Evolutionary conservation across 2,329 filamentous ascomycete species (phyloP), one percentile per base, ranked within the genome.

Genomic region (Aspergillus hortae): DNA sequence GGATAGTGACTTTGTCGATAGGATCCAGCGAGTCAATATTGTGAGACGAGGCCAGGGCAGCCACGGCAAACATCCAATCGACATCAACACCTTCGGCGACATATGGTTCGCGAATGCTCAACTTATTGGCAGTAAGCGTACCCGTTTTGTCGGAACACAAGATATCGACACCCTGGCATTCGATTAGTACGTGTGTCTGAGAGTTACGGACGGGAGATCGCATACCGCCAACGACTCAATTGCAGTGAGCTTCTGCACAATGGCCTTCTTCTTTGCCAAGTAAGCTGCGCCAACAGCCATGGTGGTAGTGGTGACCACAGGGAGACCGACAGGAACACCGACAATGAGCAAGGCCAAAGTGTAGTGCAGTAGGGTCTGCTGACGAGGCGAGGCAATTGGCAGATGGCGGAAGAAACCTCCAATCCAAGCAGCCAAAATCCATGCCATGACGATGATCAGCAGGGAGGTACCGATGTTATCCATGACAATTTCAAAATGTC

Each of bases 41-140:
- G 75, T 90, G 87, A 32, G 87, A 90, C 38, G 86, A 89, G 46
- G 87, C 87, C 19, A 90, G 79, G 52, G 85, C 87, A 53, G 87
- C 87, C 56, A 88, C 87, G 49, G 87, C 86, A 83, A 90, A 90
- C 85, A 90, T 89, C 86, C 87, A 90, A 76, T 90, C 87, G 67
- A 89, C 81, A 67, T 90, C 87, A 61, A 89, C 82, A 50, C 87
- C 88, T 71, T 90, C 87, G 40, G 86, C 83, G 43, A 90, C 86
- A 70, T 86, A 90, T 2, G 88, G 87, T 63, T 90, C 87, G 60
- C 87, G 86, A 63, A 90, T 88, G 63, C 83, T 87, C 54, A 90
- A 77, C 74, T 90, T 87, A 57, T 72, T 72, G 15, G 69, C 69
- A 2, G 69, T 72, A n/a, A 90, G 78, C 19, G 87, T 91, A 74